Evolutionary conservation across 73 alveolate species (phyloP).

Genomic region (Paraurostyla sp.): DNA sequence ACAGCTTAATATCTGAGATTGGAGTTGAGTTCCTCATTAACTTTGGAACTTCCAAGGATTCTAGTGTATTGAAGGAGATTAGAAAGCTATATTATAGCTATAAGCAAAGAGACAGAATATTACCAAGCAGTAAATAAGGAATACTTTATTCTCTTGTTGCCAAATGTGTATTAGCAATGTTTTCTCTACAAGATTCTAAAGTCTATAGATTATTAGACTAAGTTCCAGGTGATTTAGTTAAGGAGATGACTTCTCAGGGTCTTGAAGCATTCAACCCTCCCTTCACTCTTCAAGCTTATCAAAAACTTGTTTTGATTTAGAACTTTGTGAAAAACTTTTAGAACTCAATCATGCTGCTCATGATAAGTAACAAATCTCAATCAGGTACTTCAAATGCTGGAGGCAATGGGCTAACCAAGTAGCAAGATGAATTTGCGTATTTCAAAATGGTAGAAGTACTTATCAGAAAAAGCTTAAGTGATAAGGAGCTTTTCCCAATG

Average conservation of each 20-base stretch:
- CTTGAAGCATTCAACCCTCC: neutral
- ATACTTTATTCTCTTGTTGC: slow-evolving; percentile 19
- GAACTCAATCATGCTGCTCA: neutral
- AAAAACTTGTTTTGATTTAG: neutral
- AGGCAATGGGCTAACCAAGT: neutral
- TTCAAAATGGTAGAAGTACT: neutral
- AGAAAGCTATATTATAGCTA: slow-evolving; percentile 14
- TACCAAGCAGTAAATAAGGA: neutral
- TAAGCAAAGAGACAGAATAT: slow-evolving; percentile 38
- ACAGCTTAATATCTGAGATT: slow-evolving; percentile 6
- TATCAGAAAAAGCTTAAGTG: neutral
- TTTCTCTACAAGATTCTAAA: neutral
- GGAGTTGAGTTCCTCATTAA: slow-evolving; percentile 45
- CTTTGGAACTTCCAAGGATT: slow-evolving; percentile 34
- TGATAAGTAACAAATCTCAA: neutral
- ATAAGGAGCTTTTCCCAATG: neutral
- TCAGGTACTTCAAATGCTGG: neutral
- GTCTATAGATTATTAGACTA: slow-evolving; percentile 11
- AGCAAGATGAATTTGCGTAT: neutral
- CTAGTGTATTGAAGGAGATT: neutral
- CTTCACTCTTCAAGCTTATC: neutral
- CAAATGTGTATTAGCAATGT: neutral
- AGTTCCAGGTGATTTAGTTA: slow-evolving; percentile 5
- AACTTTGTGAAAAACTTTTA: neutral
- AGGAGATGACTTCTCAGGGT: neutral